Evolutionary conservation across 2,329 filamentous ascomycete genomes (phyloP), one percentile per base, ranked within the genome.

Genomic region (Fusarium graminum): DNA sequence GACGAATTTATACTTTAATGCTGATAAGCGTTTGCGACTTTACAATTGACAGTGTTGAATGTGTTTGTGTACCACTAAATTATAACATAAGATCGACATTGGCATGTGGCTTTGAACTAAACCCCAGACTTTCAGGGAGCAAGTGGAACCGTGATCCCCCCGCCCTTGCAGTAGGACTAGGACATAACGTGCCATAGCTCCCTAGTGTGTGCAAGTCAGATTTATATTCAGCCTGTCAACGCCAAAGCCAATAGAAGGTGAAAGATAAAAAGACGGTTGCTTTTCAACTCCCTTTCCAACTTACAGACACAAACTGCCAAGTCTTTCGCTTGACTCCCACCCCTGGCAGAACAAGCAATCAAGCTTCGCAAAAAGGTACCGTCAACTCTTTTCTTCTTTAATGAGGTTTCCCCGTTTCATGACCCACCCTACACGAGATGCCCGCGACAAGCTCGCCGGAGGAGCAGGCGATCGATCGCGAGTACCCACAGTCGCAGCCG

Each of bases 341-440:
- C 64, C 46, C 55, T 65, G 50, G 44, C 43, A 52, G 32, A 50
- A 16, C 41, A 49, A 22, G 30, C 49, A 49, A 22, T 25, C 49
- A 63, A 52, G 59, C 45, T 58, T 58, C 52, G 39, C 39, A 56
- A 59, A 63, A 63, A 63, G 57, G 62, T 63, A 66, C 54, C 47
- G 42, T 63, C 34, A 51, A 49, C 30, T 55, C 49, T 52, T 47
- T 29, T 36, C 39, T 51, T 55, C 50, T 56, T 49, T 29, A 38
- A 34, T 52, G 36, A 52, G 54, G 28, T 45, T 40, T 17, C 51
- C 44, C 54, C 32, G 41, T 70, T 71, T 47, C 61, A 72, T 72
- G 70, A 72, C 70, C 70, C 70, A 71, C 70, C 54, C 39, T 57
- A 70, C 44, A 62, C 68, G 59, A 62, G 43, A 72, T 72, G 70